phyloP scores from a whole-genome alignment of 768 basidiomycete species.

The Tylopilus sp. region DNA sequence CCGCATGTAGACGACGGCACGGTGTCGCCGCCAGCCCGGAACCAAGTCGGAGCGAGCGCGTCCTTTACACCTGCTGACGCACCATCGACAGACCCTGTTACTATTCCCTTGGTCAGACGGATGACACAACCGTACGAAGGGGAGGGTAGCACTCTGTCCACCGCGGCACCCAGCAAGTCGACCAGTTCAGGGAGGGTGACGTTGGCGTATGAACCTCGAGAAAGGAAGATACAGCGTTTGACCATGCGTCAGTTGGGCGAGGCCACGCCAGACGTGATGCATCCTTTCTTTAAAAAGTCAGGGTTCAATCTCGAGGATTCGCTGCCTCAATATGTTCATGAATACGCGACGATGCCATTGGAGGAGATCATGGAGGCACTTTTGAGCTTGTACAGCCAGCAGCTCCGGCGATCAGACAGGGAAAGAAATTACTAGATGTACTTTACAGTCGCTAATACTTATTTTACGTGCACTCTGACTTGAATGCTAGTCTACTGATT shows the following conservation, averaged over 20 bases:
- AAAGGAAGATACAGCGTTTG: constrained; percentile 70
- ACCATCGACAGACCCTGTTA: not conserved
- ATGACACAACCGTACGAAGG: constrained; percentile 19
- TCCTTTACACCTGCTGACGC: not conserved
- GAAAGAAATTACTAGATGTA: constrained; percentile 12
- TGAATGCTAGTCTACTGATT: not conserved
- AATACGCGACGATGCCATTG: constrained; percentile 79
- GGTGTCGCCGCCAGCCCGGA: constrained; percentile 1
- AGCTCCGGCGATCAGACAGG: constrained; percentile 42
- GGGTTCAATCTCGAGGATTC: constrained; percentile 83
- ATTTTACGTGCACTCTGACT: not conserved
- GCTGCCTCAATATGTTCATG: constrained; percentile 82
- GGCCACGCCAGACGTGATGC: constrained; percentile 87
- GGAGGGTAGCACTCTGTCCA: not conserved
- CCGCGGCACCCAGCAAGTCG: not conserved
- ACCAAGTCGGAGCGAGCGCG: constrained; percentile 2
- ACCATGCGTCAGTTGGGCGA: constrained; percentile 85
- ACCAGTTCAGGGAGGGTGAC: constrained; percentile 14
- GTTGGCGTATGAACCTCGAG: constrained; percentile 53
- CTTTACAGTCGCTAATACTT: not conserved
- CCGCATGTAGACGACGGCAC: constrained; percentile 8
- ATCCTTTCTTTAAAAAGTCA: constrained; percentile 80
- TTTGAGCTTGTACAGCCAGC: constrained; percentile 72
- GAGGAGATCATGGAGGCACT: constrained; percentile 84
- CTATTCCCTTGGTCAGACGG: constrained; percentile 6